phyloP scores from a whole-genome alignment of 306 rosid genomes.

The Cicer cuneatum region DNA sequence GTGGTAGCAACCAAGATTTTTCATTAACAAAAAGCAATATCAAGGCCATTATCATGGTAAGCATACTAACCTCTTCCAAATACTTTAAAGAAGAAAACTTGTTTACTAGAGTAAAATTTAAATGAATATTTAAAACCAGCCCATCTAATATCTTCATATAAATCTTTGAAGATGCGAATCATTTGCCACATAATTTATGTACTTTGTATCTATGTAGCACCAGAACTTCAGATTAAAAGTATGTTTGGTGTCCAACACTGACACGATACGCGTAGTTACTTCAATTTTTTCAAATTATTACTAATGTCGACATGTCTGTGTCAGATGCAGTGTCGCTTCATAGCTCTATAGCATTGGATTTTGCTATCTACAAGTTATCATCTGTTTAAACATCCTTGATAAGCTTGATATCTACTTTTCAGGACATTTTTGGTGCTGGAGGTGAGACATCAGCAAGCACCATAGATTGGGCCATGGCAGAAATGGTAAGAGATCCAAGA shows the following conservation, averaged over 20 bases:
- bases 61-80: neutral
- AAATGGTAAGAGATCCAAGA: slow-evolving; percentile 42
- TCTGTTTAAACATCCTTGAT: neutral
- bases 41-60: slow-evolving; percentile 43
- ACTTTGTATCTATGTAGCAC: too few relatives aligned
- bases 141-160: neutral
- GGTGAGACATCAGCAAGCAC: slow-evolving; percentile 50
- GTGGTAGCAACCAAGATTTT: slow-evolving; percentile 20
- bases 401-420: neutral
- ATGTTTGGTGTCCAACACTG: too few relatives aligned
- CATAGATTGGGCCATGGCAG: slow-evolving; percentile 50
- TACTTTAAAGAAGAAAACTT: neutral
- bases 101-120: slow-evolving; percentile 1
- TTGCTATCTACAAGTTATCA: too few relatives aligned
- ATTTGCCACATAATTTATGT: neutral
- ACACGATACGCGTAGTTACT: too few relatives aligned
- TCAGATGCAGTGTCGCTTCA: too few relatives aligned
- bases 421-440: slow-evolving; percentile 48
- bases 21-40: slow-evolving; percentile 39
- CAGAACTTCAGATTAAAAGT: too few relatives aligned
- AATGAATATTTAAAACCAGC: neutral
- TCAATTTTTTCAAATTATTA: too few relatives aligned
- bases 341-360: too few relatives aligned
- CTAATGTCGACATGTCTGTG: too few relatives aligned
- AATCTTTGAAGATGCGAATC: neutral